Evolutionary conservation across 768 basidiomycete genomes (phyloP), one percentile per base, ranked within the genome.

Genomic region (Pseudohyphozyma bogoriensis): DNA sequence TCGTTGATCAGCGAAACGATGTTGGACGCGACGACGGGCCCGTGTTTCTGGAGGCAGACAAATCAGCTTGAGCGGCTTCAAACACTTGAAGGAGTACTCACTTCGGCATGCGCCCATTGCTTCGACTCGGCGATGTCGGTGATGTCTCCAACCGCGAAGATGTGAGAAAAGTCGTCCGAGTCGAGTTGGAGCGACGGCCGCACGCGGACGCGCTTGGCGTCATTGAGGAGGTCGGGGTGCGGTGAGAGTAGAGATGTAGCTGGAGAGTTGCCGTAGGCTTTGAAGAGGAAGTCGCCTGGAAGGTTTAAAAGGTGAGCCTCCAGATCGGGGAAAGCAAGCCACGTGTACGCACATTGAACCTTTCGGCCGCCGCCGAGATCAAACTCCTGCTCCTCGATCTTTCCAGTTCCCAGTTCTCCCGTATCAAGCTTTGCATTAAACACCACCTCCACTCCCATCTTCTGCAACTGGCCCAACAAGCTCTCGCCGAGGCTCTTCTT

Each of bases 231-330:
- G 4, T 20, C 0, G 9, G 58, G 28, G 15, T 52, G n/a, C 5
- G 65, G 60, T n/a, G n/a, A n/a, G n/a, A n/a, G n/a, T n/a, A n/a
- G n/a, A n/a, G n/a, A n/a, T n/a, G n/a, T n/a, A n/a, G n/a, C n/a
- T n/a, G n/a, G n/a, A 1, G 39, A 1, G 40, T 54, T 59, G 20
- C 65, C 65, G 31, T 50, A 36, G 12, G 60, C 58, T 53, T 62
- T 24, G 13, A 66, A 62, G 28, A 66, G 55, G 46, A 59, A 66
- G 46, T 66, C 60, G 60, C 60, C 64, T 65, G 40, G 6, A 26
- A 11, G 12, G 15, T 13, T 22, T 29, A 22, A 31, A 10, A 4
- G n/a, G 28, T 28, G 3, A 10, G 26, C 26, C 28, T n/a, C 44
- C 33, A 16, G 42, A 3, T 18, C 11, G 10, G 26, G 5, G n/a